Evolutionary conservation across 371 early-diverging fungal genomes (phyloP).

Genomic region (Fennellomyces sp.): DNA sequence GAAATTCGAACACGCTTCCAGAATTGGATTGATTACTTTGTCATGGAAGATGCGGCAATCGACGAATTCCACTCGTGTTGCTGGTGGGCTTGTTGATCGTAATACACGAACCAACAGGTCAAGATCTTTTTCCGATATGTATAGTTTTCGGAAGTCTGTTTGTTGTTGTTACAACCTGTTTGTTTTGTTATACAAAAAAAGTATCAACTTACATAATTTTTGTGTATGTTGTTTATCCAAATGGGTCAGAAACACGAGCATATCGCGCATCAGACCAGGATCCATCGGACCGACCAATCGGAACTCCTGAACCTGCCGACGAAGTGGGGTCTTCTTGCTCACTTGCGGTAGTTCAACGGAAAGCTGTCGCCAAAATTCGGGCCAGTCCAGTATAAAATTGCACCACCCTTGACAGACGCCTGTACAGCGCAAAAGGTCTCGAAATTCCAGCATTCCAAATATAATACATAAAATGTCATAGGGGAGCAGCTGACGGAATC

Average conservation of each 20-base stretch:
- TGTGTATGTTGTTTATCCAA: neutral
- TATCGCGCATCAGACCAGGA: neutral
- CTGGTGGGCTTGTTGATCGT: too few relatives aligned
- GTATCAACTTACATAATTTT: neutral
- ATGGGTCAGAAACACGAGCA: neutral
- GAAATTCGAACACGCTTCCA: neutral
- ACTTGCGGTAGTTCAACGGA: neutral
- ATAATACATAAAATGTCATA: neutral
- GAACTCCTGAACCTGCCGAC: neutral
- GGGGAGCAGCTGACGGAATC: too few relatives aligned
- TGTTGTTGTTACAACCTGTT: too few relatives aligned
- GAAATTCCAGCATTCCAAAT: neutral
- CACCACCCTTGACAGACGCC: neutral
- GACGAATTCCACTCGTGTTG: neutral
- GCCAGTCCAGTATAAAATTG: neutral
- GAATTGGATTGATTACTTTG: neutral
- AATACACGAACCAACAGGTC: too few relatives aligned
- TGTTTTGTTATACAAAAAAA: neutral
- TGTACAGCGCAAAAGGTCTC: neutral
- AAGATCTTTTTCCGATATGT: too few relatives aligned
- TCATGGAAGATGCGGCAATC: neutral
- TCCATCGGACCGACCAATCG: neutral
- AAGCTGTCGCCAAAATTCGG: neutral
- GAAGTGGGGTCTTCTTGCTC: neutral
- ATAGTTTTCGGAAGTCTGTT: too few relatives aligned